Evolutionary conservation across 1,284 basidiomycete species (phyloP), one percentile per base, ranked within the genome.

Genomic region (Puccinia coronata): DNA sequence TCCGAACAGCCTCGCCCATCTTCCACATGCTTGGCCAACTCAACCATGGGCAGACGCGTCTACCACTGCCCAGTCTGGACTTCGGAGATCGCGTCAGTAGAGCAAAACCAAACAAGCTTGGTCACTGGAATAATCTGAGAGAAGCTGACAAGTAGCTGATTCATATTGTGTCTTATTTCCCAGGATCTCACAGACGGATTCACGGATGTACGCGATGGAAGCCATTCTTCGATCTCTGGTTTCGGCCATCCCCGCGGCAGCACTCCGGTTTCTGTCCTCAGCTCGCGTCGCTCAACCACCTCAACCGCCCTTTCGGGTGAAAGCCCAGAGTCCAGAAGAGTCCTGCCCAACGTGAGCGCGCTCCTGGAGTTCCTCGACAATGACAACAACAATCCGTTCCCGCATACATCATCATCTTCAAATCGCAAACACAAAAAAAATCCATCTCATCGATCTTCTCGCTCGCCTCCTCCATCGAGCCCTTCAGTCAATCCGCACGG

Each of bases 181-280:
- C n/a, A 79, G 77, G 77, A 79, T 49, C 67, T 79, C 43, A 79
- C 77, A n/a, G 77, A 79, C 61, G 67, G 49, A 25, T 79, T 70
- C 41, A 71, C 49, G 3, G 77, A 79, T 71, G 36, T 57, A 20
- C 77, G 55, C 39, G 65, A 70, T 70, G 57, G 53, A 16, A 59
- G 65, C 57, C 77, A 71, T 34, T 79, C 77, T 31, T 70, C 77
- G 41, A 70, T 67, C 18, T 71, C 77, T 71, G 77, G 77, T 47
- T 47, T 79, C 25, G 77, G 65, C 8, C 77, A 79, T 79, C 77
- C 77, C n/a, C 77, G 77, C 67, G 77, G 77, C 34, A 79, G 77
- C 55, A 79, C 77, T 20, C 77, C 77, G 28, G 51, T 79, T 25
- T 79, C 77, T 39, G 67, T 49, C 36, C 53, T 71, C 39, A 71